These are phyloP conservation scores for Amaranthus tricolor DNA, from an alignment of 179 eudicot species.

Conservation along the genomic window DNA sequence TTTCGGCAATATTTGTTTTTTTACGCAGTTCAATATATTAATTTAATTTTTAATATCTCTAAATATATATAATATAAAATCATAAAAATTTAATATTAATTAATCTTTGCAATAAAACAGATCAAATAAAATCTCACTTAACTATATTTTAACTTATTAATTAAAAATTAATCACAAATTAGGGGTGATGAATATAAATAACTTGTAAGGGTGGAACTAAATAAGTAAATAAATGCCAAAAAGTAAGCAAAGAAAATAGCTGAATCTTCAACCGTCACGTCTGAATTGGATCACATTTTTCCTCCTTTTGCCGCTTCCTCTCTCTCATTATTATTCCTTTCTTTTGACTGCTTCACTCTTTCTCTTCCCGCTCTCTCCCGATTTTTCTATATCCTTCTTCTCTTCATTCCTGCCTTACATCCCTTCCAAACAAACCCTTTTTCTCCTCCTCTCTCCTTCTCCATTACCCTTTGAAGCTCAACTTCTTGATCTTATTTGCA, in stretches of 20 bases:
- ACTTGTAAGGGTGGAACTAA: too few relatives aligned
- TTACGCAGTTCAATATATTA: too few relatives aligned
- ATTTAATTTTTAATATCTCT: too few relatives aligned
- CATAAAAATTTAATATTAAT: too few relatives aligned
- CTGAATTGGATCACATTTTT: slow-evolving; percentile 28
- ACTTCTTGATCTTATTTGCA: slow-evolving; percentile 26
- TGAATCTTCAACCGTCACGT: slow-evolving; percentile 24
- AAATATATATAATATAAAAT: too few relatives aligned
- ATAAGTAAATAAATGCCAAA: background rate
- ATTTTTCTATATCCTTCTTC: slow-evolving; percentile 15
- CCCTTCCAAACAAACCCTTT: background rate
- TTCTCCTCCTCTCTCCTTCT: slow-evolving; percentile 1
- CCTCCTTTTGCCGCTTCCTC: background rate
- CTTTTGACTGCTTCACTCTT: slow-evolving; percentile 30
- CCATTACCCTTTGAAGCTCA: background rate
- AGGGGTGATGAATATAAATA: too few relatives aligned
- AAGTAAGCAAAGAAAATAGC: background rate
- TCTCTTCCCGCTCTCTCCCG: slow-evolving; percentile 18
- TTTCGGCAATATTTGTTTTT: too few relatives aligned
- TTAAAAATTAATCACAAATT: too few relatives aligned
- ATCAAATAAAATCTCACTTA: too few relatives aligned
- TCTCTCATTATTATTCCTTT: slow-evolving; percentile 11
- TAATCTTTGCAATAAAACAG: too few relatives aligned
- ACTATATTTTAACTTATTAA: too few relatives aligned
- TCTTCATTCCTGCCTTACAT: background rate